A percentile compares a stretch with the other conserved stretches of the same genome.
Evolutionary conservation across 805 yeast species (phyloP).

Genomic region (Blastobotrys robertii): DNA sequence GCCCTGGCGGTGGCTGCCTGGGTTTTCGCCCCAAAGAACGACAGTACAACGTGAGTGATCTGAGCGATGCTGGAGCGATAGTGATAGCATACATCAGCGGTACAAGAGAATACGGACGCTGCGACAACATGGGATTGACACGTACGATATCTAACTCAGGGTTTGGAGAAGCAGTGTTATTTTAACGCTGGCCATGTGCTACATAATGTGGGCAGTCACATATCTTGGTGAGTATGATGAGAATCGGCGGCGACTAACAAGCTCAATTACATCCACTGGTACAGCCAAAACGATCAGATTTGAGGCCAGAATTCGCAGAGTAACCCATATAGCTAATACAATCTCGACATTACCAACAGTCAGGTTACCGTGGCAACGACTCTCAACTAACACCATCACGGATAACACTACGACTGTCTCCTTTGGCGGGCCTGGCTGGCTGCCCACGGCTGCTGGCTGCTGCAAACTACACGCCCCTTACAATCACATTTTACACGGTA

Average conservation of each 20-base stretch:
- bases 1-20: constrained; percentile 60
- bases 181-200: constrained; percentile 66
- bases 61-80: neutral
- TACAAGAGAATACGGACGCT: too few relatives aligned
- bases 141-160: constrained; percentile 6
- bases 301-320: constrained; percentile 68
- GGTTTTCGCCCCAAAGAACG: constrained; percentile 77
- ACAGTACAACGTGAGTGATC: constrained; percentile 45
- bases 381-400: too few relatives aligned
- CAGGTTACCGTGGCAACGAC: too few relatives aligned
- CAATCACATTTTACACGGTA: too few relatives aligned
- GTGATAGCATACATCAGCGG: too few relatives aligned
- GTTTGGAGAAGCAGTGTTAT: constrained; percentile 63
- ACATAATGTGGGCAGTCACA: constrained; percentile 39
- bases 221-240: neutral
- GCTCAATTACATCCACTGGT: constrained; percentile 82
- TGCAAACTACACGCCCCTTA: too few relatives aligned
- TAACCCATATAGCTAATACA: constrained; percentile 2
- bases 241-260: neutral
- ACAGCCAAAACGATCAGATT: constrained; percentile 79
- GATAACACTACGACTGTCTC: too few relatives aligned
- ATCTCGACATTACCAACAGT: too few relatives aligned
- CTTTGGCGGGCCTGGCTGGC: too few relatives aligned
- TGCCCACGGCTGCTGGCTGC: too few relatives aligned
- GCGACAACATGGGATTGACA: too few relatives aligned